Percentiles rank a stretch among this genome's conserved stretches.
Evolutionary conservation across 371 early-diverging fungal species (phyloP).

Genomic region (Mucor racemosus): DNA sequence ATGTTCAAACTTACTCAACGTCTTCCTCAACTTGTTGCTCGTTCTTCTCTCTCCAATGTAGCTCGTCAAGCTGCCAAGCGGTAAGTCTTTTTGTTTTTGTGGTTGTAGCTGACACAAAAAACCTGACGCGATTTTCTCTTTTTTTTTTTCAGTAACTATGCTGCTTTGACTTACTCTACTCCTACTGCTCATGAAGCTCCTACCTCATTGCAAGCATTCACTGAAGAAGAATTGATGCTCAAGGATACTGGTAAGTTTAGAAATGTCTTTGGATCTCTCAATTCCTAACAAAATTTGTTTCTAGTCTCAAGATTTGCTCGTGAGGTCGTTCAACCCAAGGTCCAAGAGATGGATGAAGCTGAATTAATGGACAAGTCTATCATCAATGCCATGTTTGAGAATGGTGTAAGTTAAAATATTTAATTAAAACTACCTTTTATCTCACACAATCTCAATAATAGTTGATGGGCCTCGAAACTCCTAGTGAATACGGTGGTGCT

Average conservation of each 20-base stretch:
- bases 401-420: constrained; percentile 69
- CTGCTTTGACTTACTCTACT: constrained; percentile 40
- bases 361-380: constrained; percentile 82
- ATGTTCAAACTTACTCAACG: constrained; percentile 30
- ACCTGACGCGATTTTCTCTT: not conserved
- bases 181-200: constrained; percentile 48
- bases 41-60: constrained; percentile 12
- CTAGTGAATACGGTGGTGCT: constrained; percentile 81
- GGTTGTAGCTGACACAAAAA: no score
- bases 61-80: constrained; percentile 29
- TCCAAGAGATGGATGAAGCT: constrained; percentile 92
- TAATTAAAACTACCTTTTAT: not conserved
- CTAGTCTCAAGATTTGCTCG: constrained; percentile 86
- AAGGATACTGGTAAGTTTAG: constrained; percentile 67
- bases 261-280: not conserved
- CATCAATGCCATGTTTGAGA: constrained; percentile 88
- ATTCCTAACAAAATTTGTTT: not conserved
- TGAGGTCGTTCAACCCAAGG: constrained; percentile 86
- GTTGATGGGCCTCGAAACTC: constrained; percentile 97
- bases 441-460: constrained; percentile 29
- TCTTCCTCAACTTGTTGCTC: constrained; percentile 25
- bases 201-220: constrained; percentile 74
- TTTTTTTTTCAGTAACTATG: constrained; percentile 18
- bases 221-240: constrained; percentile 85
- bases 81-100: constrained; percentile 12